Base-by-base conservation (phyloP, 345 rosid species). In the Hibiscus trionum region DNA sequence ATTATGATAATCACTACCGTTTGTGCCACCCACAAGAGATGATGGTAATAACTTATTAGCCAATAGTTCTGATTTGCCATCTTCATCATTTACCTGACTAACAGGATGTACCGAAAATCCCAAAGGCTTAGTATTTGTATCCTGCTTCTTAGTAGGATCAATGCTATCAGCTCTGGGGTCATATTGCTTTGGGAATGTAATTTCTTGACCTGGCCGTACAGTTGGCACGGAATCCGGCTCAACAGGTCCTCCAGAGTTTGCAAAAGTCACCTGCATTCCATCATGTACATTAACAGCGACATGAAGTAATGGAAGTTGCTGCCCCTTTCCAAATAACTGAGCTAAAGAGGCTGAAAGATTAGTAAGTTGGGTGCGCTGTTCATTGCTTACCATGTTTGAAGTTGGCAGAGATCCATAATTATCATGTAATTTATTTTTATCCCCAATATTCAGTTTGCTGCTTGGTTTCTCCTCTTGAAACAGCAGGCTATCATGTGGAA, bases 331-430 rank as follows among this genome's bases (percentile, higher is more conserved):
- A 68, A 92, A 84, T 46, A 88, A 72, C 84, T 89, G 93, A 56
- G 84, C 94, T 75, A 95, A 78, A 82, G 97, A 87, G 61, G 90
- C 89, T 44, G 93, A 86, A 78, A 92, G 80, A 78, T 83, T 83
- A 72, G 83, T 83, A 74, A 91, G 83, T 74, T 87, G 86, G 71
- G 79, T 78, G 27, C 86, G 80, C 61, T 84, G 88, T 67, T 84
- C 93, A 72, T 81, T 79, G 69, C 85, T 84, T 69, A 83, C 91
- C 70, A 53, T 69, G 79, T 75, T 82, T 78, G 83, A 84, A 79
- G 79, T 44, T 76, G 86, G 84, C 69, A 86, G 77, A 71, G 69
- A 67, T 52, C 70, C 80, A 61, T 82, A 72, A 73, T 76, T 80
- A 61, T 70, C 65, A 19, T 71, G 84, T 37, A 76, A 63, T 46